Conservation (phyloP, 371 early-diverging fungal genomes). For the Mucor velutinosus region DNA sequence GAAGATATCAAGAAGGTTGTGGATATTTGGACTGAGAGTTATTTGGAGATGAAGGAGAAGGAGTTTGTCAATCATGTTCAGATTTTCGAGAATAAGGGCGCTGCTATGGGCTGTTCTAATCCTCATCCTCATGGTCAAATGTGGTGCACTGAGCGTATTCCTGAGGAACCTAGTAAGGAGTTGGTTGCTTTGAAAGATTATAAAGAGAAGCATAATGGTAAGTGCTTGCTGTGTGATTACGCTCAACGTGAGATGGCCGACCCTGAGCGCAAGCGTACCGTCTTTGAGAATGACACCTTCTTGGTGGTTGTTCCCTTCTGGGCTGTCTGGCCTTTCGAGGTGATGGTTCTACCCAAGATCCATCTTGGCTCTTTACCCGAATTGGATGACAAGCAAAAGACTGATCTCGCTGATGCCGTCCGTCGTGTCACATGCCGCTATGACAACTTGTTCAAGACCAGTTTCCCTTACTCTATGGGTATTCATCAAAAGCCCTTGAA, state of each 20-base stretch:
- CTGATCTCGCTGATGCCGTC: conserved; percentile 76
- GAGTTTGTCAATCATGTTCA: conserved; percentile 75
- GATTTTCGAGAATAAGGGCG: conserved; percentile 97
- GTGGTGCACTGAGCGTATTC: conserved; percentile 88
- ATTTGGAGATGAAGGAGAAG: conserved; percentile 46
- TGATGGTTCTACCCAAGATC: conserved; percentile 74
- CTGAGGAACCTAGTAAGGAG: conserved; percentile 78
- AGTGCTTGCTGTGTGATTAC: conserved; percentile 84
- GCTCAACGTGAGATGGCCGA: conserved; percentile 64
- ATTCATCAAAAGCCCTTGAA: conserved; percentile 81
- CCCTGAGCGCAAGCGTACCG: conserved; percentile 64
- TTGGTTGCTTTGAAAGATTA: conserved; percentile 63
- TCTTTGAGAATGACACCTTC: conserved; percentile 80
- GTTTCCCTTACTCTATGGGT: conserved; percentile 98
- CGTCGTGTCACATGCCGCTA: conserved; percentile 79
- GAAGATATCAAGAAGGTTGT: conserved; percentile 70
- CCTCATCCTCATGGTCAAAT: conserved; percentile 93
- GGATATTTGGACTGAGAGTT: conserved; percentile 73
- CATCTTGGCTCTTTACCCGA: conserved; percentile 66
- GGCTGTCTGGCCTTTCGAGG: conserved; percentile 97
- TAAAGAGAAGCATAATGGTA: conserved; percentile 37
- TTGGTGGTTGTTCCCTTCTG: conserved; percentile 90
- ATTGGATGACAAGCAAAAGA: conserved; percentile 45
- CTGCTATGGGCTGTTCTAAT: conserved; percentile 94
- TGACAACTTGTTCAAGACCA: conserved; percentile 88